These are phyloP conservation scores for Aspergillus carlsbadensis DNA, from an alignment of 495 filamentous ascomycete species.

Conservation along the genomic window DNA sequence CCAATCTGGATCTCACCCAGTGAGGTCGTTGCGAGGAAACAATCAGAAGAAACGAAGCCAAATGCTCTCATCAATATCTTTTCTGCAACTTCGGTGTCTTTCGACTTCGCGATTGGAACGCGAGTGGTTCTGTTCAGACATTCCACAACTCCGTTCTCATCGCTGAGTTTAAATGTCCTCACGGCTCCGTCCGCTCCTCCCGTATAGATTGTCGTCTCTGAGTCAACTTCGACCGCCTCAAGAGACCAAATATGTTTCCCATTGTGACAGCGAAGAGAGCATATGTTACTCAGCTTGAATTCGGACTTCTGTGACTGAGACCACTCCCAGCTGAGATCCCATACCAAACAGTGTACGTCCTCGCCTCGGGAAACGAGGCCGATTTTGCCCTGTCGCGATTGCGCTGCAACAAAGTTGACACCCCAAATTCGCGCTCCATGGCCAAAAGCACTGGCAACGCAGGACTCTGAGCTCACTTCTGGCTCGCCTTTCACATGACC, in stretches of 20 bases:
- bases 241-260: constrained; percentile 94
- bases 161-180: constrained; percentile 31
- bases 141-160: constrained; percentile 11
- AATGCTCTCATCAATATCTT: constrained; percentile 51
- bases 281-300: constrained; percentile 49
- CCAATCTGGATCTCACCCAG: constrained; percentile 61
- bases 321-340: constrained; percentile 53
- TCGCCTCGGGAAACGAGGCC: constrained; percentile 74
- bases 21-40: constrained; percentile 58
- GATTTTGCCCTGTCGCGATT: constrained; percentile 22
- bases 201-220: constrained; percentile 57
- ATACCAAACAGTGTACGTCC: constrained; percentile 69
- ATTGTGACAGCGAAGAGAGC: constrained; percentile 60
- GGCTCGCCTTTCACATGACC: constrained; percentile 21
- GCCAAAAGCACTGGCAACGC: constrained; percentile 70
- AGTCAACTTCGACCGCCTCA: constrained; percentile 37
- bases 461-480: constrained; percentile 31
- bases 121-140: constrained; percentile 15
- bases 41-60: constrained; percentile 57
- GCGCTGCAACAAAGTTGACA: constrained; percentile 59
- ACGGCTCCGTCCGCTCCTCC: constrained; percentile 81
- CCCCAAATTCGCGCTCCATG: constrained; percentile 90
- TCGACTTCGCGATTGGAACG: constrained; percentile 5
- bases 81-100: constrained; percentile 1
- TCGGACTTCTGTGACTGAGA: constrained; percentile 13